Percentiles rank a stretch among this genome's conserved stretches.
These are phyloP conservation scores for Pelagomonas calceolata DNA, from an alignment of 108 stramenopile species.

Conservation along the genomic window DNA sequence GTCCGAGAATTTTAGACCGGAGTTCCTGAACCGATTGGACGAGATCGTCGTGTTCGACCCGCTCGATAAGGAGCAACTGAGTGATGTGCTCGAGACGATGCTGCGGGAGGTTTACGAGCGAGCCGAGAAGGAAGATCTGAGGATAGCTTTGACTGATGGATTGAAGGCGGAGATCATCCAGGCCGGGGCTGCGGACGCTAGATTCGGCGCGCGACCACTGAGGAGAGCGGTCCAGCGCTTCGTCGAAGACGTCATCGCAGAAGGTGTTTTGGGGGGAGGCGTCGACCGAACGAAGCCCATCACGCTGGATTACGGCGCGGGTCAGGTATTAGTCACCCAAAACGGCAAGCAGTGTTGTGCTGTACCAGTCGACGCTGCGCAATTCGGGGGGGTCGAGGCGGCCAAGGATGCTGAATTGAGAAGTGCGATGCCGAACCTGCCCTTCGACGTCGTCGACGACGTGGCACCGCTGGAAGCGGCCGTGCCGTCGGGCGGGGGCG, in stretches of 20 bases:
- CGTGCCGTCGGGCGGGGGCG: too few species aligned
- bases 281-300: not conserved
- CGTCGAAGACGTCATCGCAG: conserved; percentile 58
- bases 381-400: too few species aligned
- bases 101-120: not conserved
- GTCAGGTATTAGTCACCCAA: too few species aligned
- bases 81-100: conserved; percentile 36
- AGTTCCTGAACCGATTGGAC: conserved; percentile 89
- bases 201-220: conserved; percentile 61
- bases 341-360: too few species aligned
- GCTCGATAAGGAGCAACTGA: conserved; percentile 59
- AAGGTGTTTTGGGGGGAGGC: conserved; percentile 50
- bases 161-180: not conserved
- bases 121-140: not conserved
- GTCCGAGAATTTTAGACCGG: conserved; percentile 65
- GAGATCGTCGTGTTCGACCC: conserved; percentile 82
- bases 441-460: too few species aligned
- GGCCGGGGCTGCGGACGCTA: not conserved
- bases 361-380: too few species aligned
- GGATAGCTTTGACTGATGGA: not conserved
- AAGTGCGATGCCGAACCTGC: too few species aligned
- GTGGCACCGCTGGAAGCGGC: too few species aligned
- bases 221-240: conserved; percentile 55
- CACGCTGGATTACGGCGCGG: not conserved
- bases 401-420: too few species aligned